Evolutionary conservation across 176 grass and related monocot species (phyloP), one percentile per base, ranked within the genome.

Genomic region (Triticum dicoccoides): DNA sequence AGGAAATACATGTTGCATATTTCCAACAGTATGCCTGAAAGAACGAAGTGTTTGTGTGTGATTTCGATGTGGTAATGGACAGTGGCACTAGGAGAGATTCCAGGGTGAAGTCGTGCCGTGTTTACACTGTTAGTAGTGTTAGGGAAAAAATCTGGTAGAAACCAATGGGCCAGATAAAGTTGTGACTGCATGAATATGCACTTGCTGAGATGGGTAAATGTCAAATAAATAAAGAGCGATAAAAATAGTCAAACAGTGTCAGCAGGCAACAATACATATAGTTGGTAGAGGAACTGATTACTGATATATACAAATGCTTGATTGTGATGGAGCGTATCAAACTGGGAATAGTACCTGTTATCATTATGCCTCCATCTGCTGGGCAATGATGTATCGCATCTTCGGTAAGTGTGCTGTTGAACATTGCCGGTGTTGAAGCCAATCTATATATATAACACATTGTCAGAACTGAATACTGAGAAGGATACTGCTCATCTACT

Each of bases 401-500:
- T 92, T 92, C 82, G 11, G 93, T 92, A 87, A 98, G 87, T 80
- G 96, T 96, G 61, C 96, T 98, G 79, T 98, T 98, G 89, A 96
- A 98, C 96, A 98, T 98, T 86, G 96, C 96, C 25, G 96, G 96
- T 54, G 96, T 98, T 89, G 96, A 96, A 88, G 96, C 93, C 92
- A 96, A 91, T 92, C 96, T 98, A 66, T 58, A 92, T 98, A 66
- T 58, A 92, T 71, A 25, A 89, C 75, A 72, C 51, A 84, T 52
- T 62, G 69, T 85, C 29, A 84, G 38, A 78, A 20, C 25, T 87
- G 14, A 70, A 82, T 52, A 63, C 69, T 51, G 73, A 76, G 73
- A 76, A 76, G 73, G 45, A 11, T 32, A 76, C 8, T 52, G 73
- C 73, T 20, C 51, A 76, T 76, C 15, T 32, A 76, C 27, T 52